A percentile compares a stretch with the other conserved stretches of the same genome.
Evolutionary conservation across 768 basidiomycete genomes (phyloP).

Genomic region (Xanthoconium purpureum): DNA sequence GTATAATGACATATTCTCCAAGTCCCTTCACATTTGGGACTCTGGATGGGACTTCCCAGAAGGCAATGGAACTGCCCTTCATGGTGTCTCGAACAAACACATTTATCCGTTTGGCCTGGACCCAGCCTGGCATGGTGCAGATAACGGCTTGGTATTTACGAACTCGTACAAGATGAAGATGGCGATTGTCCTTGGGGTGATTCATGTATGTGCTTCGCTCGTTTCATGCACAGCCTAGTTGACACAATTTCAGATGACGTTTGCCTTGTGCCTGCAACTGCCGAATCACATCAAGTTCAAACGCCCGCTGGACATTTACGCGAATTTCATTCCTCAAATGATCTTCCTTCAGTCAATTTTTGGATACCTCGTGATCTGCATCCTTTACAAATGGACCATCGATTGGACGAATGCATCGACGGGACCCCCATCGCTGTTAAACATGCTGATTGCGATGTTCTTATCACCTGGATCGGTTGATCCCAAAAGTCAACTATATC

Average conservation of each 20-base stretch:
- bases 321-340: conserved; percentile 96
- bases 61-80: conserved; percentile 38
- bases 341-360: conserved; percentile 98
- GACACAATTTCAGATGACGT: conserved; percentile 78
- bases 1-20: conserved; percentile 99
- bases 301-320: conserved; percentile 79
- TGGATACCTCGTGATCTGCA: conserved; percentile 91
- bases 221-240: conserved; percentile 2
- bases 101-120: conserved; percentile 95
- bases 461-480: conserved; percentile 81
- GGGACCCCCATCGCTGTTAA: conserved; percentile 84
- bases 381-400: conserved; percentile 95
- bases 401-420: conserved; percentile 78
- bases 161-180: conserved; percentile 99
- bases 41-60: conserved; percentile 85
- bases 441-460: conserved; percentile 97
- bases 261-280: conserved; percentile 92
- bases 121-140: conserved; percentile 91
- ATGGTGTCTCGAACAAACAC: conserved; percentile 56
- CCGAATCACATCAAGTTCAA: conserved; percentile 96
- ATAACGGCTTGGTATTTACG: conserved; percentile 88
- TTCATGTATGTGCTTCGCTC: conserved; percentile 63
- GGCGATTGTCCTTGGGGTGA: conserved; percentile 93
- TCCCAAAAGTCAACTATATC: conserved; percentile 68
- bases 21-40: conserved; percentile 79